Evolutionary conservation across 805 yeast genomes (phyloP).

Genomic region (Cyberlindnera xishuangbannaensis): DNA sequence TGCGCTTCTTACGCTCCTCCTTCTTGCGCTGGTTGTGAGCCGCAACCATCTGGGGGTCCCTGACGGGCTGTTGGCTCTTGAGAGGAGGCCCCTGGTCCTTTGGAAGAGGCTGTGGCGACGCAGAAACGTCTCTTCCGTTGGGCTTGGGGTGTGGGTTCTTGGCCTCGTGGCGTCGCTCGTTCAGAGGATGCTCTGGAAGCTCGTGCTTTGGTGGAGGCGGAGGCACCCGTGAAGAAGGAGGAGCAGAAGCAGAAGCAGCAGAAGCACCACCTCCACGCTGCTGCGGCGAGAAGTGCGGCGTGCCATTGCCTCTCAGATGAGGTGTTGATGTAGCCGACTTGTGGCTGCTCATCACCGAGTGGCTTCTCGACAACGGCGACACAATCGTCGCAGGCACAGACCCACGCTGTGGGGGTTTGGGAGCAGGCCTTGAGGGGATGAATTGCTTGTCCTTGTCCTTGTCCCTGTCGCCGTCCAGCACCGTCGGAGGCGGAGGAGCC

Average conservation of each 20-base stretch:
- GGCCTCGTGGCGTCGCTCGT: conserved; percentile 10
- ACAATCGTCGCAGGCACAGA: conserved; percentile 21
- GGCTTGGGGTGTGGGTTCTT: conserved; percentile 4
- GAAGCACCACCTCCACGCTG: too few species aligned
- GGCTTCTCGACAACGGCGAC: conserved; percentile 24
- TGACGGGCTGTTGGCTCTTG: conserved; percentile 37
- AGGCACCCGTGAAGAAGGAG: conserved; percentile 25
- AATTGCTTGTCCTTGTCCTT: conserved; percentile 35
- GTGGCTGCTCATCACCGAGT: conserved; percentile 13
- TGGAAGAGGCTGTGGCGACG: conserved; percentile 1
- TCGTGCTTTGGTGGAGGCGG: conserved; percentile 24
- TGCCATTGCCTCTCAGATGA: conserved; percentile 7
- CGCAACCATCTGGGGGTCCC: conserved; percentile 47
- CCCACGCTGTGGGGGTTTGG: conserved; percentile 42
- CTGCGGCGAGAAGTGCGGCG: conserved; percentile 19
- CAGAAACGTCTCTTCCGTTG: conserved; percentile 1
- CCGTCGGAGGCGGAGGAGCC: conserved; percentile 19
- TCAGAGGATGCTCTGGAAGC: conserved; percentile 14
- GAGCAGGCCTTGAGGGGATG: conserved; percentile 66
- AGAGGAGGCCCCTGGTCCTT: conserved; percentile 19
- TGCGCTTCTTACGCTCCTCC: conserved; percentile 70
- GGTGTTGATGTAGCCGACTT: conserved; percentile 20
- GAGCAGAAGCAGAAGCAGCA: conserved; percentile 24
- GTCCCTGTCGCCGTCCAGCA: conserved; percentile 7
- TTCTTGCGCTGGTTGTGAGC: conserved; percentile 58